Evolutionary conservation across 2,329 filamentous ascomycete species (phyloP).

Genomic region (Cadophora gregata): DNA sequence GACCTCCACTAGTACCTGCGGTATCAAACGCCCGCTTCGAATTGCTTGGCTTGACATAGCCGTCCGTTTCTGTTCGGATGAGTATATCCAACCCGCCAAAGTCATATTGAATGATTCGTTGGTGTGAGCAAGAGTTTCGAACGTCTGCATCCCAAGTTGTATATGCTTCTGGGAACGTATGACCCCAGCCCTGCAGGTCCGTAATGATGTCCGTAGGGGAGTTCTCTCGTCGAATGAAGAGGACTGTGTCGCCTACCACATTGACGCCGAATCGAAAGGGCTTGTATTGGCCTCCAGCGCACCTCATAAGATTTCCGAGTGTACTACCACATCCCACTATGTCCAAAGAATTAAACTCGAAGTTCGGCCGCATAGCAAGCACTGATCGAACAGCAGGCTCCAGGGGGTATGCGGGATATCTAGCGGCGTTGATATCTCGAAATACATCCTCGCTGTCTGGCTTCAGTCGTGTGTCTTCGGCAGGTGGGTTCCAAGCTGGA

Average conservation of each 20-base stretch:
- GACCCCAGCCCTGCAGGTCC: constrained; percentile 65
- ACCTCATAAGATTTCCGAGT: constrained; percentile 65
- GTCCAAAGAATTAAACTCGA: constrained; percentile 50
- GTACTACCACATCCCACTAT: constrained; percentile 66
- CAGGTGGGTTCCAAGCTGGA: constrained; percentile 55
- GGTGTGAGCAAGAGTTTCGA: constrained; percentile 62
- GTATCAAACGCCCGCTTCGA: background rate
- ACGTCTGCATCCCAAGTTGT: constrained; percentile 66
- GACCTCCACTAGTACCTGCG: too few species aligned
- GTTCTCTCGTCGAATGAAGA: constrained; percentile 68
- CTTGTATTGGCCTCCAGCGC: constrained; percentile 50
- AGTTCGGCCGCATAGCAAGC: constrained; percentile 47
- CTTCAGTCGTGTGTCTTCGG: constrained; percentile 44
- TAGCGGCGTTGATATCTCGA: constrained; percentile 52
- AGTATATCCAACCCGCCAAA: constrained; percentile 59
- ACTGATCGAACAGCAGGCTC: constrained; percentile 50
- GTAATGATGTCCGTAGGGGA: constrained; percentile 61
- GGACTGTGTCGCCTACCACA: constrained; percentile 60
- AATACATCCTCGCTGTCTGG: constrained; percentile 50
- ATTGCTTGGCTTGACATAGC: constrained; percentile 50
- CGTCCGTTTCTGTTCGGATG: constrained; percentile 64
- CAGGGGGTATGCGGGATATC: constrained; percentile 47
- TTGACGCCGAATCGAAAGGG: constrained; percentile 66
- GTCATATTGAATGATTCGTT: constrained; percentile 63
- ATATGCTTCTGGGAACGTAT: constrained; percentile 70